phyloP scores from a whole-genome alignment of 1,284 basidiomycete species.

The Neolentinus lepideus region DNA sequence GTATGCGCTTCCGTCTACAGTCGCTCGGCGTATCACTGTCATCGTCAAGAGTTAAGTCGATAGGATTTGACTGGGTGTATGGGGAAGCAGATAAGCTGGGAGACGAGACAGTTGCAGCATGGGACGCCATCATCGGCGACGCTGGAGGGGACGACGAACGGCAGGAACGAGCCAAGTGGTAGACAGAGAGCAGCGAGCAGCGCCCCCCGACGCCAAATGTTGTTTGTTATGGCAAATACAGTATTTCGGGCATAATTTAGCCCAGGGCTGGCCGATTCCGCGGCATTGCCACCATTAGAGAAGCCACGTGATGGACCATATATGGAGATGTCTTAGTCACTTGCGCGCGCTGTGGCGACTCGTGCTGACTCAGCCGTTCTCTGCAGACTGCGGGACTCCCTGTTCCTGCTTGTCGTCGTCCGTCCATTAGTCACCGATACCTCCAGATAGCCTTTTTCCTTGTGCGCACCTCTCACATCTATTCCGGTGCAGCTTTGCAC shows the following conservation, averaged over 20 bases:
- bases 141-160: not conserved
- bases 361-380: not conserved
- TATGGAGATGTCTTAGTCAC: not conserved
- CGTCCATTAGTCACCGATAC: not conserved
- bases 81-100: not conserved
- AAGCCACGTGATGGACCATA: not conserved
- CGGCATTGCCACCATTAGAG: not conserved
- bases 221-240: not conserved
- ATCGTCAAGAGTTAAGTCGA: slow-evolving; percentile 59
- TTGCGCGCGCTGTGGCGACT: not conserved
- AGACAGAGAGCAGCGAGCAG: not conserved
- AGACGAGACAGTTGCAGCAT: not conserved
- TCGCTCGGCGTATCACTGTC: slow-evolving; percentile 29
- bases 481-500: no score
- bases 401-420: no score
- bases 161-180: not conserved
- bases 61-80: slow-evolving; percentile 30
- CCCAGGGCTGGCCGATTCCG: not conserved
- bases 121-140: not conserved
- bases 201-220: not conserved
- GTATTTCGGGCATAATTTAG: not conserved
- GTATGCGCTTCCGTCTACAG: slow-evolving; percentile 31
- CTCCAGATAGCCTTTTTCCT: no score
- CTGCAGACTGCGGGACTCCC: not conserved
- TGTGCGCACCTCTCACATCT: no score